Evolutionary conservation across 345 rosid genomes (phyloP), one percentile per base, ranked within the genome.

Genomic region (Chamaenerion angustifolium): DNA sequence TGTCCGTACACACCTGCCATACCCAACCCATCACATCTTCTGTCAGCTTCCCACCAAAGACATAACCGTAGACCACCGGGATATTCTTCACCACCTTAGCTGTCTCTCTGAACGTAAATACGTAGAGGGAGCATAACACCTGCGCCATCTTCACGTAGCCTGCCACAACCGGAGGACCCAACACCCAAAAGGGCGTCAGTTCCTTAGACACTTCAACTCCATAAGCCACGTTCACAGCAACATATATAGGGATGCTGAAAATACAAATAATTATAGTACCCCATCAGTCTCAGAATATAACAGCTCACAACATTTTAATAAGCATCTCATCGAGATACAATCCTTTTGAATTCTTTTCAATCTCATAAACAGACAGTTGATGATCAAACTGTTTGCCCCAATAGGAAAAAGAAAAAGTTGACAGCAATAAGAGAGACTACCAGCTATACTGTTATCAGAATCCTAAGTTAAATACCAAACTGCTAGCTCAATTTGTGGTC

Each of bases 121-220:
- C 79, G 56, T 85, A 89, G 15, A 89, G 82, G 19, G 71, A 61
- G 56, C 74, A 79, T 66, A 89, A 65, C 49, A 78, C 76, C 58
- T 56, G 80, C 18, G 79, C 54, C 77, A 85, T 58, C 74, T 79
- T 85, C 71, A 85, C 31, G 59, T 89, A 85, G 13, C 80, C 58
- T 16, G 81, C 81, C 31, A 68, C 71, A 40, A 83, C 62, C 56
- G 83, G 55, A 45, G 97, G 95, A 14, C 97, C 97, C 8, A 69
- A 47, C 10, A 83, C 66, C 97, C 97, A 89, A 64, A 89, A 57
- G 19, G 97, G 95, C 12, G 72, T 66, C 70, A 89, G 61, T 69
- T 89, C 94, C 70, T 77, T 81, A 31, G 95, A 79, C 62, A 89
- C 90, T 71, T 73, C 79, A 37, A 68, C 62, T 25, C 97, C 97